Conservation (phyloP, 139 green algal genomes). For the Coccomyxa sp. region DNA sequence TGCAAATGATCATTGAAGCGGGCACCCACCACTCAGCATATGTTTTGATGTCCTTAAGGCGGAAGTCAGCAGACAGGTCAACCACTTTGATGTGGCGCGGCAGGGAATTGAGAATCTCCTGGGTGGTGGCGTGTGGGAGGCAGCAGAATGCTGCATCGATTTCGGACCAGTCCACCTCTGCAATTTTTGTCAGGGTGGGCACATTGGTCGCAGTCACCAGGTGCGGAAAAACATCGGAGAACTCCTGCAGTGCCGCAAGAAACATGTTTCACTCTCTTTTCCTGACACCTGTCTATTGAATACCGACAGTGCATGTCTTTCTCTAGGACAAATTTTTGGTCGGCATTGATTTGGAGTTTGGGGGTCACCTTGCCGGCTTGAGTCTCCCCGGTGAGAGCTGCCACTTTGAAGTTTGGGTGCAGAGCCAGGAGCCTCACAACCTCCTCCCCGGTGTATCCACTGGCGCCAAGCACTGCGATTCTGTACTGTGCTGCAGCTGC, state of each 20-base stretch:
- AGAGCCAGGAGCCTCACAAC: slow-evolving; percentile 73
- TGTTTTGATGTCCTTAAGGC: slow-evolving; percentile 67
- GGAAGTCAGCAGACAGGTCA: slow-evolving; percentile 95
- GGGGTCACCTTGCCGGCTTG: slow-evolving; percentile 81
- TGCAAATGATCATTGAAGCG: background rate
- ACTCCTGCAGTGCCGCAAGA: slow-evolving; percentile 39
- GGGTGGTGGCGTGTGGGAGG: slow-evolving; percentile 94
- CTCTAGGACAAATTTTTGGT: background rate
- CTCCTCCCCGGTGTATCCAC: slow-evolving; percentile 94
- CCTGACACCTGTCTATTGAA: background rate
- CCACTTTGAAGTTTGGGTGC: slow-evolving; percentile 82
- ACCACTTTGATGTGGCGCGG: slow-evolving; percentile 87
- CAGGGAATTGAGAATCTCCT: slow-evolving; percentile 80
- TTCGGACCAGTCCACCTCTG: slow-evolving; percentile 75
- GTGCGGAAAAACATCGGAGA: slow-evolving; percentile 90
- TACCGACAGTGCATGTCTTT: background rate
- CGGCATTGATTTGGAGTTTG: background rate
- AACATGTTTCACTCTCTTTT: background rate
- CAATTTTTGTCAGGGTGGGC: slow-evolving; percentile 77
- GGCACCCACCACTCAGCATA: slow-evolving; percentile 87
- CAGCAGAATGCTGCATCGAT: slow-evolving; percentile 97
- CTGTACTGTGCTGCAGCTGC: background rate
- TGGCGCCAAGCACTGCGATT: slow-evolving; percentile 90
- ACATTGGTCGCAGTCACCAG: slow-evolving; percentile 64
- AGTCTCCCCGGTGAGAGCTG: slow-evolving; percentile 83